Evolutionary conservation across 257 asterid genomes (phyloP).

Genomic region (Primulina eburnea): DNA sequence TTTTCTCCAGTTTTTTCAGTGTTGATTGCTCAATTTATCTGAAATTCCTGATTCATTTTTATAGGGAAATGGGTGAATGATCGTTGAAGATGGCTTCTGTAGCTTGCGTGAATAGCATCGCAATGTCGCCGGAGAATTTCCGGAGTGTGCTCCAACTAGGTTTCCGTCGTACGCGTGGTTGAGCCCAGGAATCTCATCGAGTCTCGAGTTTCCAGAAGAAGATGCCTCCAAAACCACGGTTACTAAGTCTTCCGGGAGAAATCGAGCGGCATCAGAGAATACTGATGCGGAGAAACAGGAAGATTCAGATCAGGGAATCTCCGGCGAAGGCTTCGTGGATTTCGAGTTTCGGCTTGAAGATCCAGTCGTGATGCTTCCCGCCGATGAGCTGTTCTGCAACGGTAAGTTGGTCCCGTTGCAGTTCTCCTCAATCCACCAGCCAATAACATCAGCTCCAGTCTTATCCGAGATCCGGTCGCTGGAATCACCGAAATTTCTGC

Average conservation of each 20-base stretch:
- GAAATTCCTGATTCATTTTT: not conserved
- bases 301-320: slow-evolving; percentile 28
- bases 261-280: slow-evolving; percentile 4
- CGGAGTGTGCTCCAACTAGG: slow-evolving; percentile 26
- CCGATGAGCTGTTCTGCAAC: slow-evolving; percentile 46
- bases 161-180: slow-evolving; percentile 23
- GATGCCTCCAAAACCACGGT: slow-evolving; percentile 11
- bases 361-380: slow-evolving; percentile 41
- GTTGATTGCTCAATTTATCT: too few relatives aligned
- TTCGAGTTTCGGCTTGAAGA: slow-evolving; percentile 46
- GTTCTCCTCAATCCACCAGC: slow-evolving; percentile 22
- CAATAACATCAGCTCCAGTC: not conserved
- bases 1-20: not conserved
- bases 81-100: slow-evolving; percentile 30
- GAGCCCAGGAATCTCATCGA: slow-evolving; percentile 20
- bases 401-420: slow-evolving; percentile 42
- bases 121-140: slow-evolving; percentile 25
- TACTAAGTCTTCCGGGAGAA: not conserved
- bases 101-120: slow-evolving; percentile 25
- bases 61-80: slow-evolving; percentile 1
- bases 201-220: slow-evolving; percentile 33
- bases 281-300: not conserved
- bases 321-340: slow-evolving; percentile 27
- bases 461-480: slow-evolving; percentile 8
- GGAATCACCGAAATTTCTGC: slow-evolving; percentile 21